These are phyloP conservation scores for Pyrus hybrid DNA, from an alignment of 331 rosid genomes.

Conservation along the genomic window DNA sequence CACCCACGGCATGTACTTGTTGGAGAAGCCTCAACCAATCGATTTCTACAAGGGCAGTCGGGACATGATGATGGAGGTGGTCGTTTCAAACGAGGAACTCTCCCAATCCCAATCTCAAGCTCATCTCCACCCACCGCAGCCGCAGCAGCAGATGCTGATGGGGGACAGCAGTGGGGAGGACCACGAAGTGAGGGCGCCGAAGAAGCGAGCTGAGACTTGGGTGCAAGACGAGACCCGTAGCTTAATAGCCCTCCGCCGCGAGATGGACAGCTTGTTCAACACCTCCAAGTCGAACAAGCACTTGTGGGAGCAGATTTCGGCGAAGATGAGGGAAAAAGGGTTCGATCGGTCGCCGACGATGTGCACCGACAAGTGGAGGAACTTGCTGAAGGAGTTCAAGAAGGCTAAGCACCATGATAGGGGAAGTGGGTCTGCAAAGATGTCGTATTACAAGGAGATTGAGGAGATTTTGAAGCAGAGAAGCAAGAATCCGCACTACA, in stretches of 20 bases:
- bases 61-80: constrained; percentile 86
- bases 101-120: constrained; percentile 3
- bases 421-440: constrained; percentile 78
- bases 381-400: constrained; percentile 87
- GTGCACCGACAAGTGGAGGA: constrained; percentile 99
- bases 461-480: constrained; percentile 76
- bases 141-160: constrained; percentile 39
- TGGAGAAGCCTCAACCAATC: constrained; percentile 68
- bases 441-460: constrained; percentile 86
- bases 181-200: constrained; percentile 78
- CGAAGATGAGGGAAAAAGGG: constrained; percentile 83
- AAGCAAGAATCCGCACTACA: constrained; percentile 44
- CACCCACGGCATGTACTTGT: constrained; percentile 42
- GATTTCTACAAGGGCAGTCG: constrained; percentile 60
- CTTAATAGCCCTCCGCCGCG: constrained; percentile 66
- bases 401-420: constrained; percentile 74
- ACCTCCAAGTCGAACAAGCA: constrained; percentile 94
- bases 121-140: constrained; percentile 5
- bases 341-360: constrained; percentile 90
- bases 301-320: constrained; percentile 86
- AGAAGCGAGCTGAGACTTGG: constrained; percentile 98
- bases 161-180: constrained; percentile 87
- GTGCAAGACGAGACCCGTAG: constrained; percentile 86
- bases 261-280: constrained; percentile 69
- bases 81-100: constrained; percentile 27